A percentile compares a stretch with the other conserved stretches of the same genome.
phyloP scores from a whole-genome alignment of 768 basidiomycete genomes.

The Grammothele lineata region DNA sequence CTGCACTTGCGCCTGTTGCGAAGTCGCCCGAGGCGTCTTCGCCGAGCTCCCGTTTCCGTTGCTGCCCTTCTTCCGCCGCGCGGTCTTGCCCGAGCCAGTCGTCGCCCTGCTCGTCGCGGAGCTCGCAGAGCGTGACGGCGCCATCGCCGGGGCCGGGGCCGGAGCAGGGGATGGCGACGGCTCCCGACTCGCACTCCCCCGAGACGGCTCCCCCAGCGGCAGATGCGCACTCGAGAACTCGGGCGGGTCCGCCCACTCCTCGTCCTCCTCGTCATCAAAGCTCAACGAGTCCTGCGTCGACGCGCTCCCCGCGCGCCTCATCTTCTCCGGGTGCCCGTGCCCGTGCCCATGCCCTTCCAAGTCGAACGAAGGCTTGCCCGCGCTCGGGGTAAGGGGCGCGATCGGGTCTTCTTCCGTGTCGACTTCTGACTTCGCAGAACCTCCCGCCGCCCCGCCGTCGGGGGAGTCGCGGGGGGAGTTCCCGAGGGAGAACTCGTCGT shows the following conservation, averaged over 20 bases:
- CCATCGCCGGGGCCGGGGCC: constrained; percentile 8
- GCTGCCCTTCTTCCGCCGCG: constrained; percentile 33
- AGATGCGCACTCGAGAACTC: constrained; percentile 19
- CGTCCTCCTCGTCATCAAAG: constrained; percentile 44
- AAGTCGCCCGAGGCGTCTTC: constrained; percentile 9
- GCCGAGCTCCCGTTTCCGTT: constrained; percentile 27
- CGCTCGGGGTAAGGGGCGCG: constrained; percentile 67
- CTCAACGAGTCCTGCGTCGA: constrained; percentile 28
- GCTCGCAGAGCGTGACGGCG: constrained; percentile 17
- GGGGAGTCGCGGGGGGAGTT: constrained; percentile 27
- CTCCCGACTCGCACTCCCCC: background rate
- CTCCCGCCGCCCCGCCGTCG: constrained; percentile 34
- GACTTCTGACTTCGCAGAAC: constrained; percentile 47
- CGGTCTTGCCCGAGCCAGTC: constrained; percentile 22
- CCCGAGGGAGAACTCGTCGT: constrained; percentile 49
- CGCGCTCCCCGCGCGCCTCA: constrained; percentile 24
- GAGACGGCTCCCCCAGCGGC: constrained; percentile 2
- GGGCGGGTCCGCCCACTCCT: constrained; percentile 62
- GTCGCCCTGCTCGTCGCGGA: constrained; percentile 16
- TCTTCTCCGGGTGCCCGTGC: constrained; percentile 22
- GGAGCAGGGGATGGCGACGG: background rate
- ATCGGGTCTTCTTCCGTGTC: constrained; percentile 73
- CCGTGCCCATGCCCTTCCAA: too few relatives aligned
- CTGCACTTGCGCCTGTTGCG: constrained; percentile 10
- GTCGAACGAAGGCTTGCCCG: constrained; percentile 30